Evolutionary conservation across 805 yeast species (phyloP), one percentile per base, ranked within the genome.

Genomic region (Brettanomyces naardenensis): DNA sequence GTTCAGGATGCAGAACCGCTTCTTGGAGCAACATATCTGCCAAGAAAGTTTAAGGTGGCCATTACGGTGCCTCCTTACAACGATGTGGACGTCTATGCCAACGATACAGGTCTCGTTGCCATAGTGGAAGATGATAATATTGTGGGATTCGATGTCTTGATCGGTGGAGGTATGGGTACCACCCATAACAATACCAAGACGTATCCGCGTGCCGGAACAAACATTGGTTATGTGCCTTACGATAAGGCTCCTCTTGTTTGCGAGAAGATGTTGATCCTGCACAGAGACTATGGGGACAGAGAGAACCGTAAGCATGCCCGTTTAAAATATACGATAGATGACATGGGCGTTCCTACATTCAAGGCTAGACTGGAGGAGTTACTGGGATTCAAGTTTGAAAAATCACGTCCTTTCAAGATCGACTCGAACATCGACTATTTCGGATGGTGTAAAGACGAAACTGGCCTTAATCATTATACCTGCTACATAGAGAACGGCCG

Each of bases 121-220:
- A 88, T 90, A 53, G 78, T 87, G 33, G 77, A 75, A 46, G 75
- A 74, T 49, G 71, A 78, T 52, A 69, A 74, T 15, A 75, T 82
- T 32, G 57, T 70, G 42, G 97, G 97, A 40, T 90, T 76, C 71
- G 90, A 90, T 54, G 76, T 90, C 37, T 73, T 83, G 43, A 95
- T 81, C 46, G 97, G 97, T 62, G 97, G 97, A 67, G 97, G 97
- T 71, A 90, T 90, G 97, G 97, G 97, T 53, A 76, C 95, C 30
- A 90, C 97, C 11, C 97, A 90, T 61, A 90, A 89, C 72, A 90
- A 90, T 68, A 82, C 81, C 56, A 90, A 90, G 71, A 90, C 97
- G 0, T 90, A 90, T 58, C 97, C 97, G 52, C 76, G 97, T 65
- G 76, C 95, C 5, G 97, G 95, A 45, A 80, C 95, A 15, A 65